Base-by-base conservation (phyloP, 164 flowering plant genomes). In the Vitis riparia region DNA sequence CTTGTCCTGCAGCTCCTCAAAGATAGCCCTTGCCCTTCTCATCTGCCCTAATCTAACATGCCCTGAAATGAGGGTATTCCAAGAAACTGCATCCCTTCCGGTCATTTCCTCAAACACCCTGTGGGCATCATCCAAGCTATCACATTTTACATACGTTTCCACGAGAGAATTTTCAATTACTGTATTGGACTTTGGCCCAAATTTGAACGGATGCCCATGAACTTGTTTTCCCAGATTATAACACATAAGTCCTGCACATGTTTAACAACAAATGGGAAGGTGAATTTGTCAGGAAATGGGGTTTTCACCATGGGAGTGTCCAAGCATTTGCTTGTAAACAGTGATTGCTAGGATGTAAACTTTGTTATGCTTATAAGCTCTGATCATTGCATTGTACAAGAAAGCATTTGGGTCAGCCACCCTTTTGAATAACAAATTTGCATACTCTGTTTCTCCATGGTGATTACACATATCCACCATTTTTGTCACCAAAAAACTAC, bases 401-500 rank as follows among this genome's bases (percentile, higher is more conserved):
- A 79, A 90, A n/a, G 80, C 77, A 62, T 90, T 90, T 7, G 93
- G 97, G 14, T 84, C 75, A 5, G 19, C 19, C 66, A 87, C 84
- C 63, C 77, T 78, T 51, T 77, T 68, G 71, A 90, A 92, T 32
- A 90, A 83, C 71, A 75, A 70, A 17, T 37, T 69, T 11, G 89
- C 92, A 55, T 90, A 87, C 0, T 64, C 77, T 11, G 69, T 68
- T 16, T 83, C 81, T 17, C 82, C 85, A 53, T 51, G 61, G 32
- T 52, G 50, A 63, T 84, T 75, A 56, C 94, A 89, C 8, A 82
- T 17, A 52, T 84, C 85, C 12, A 92, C 70, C 89, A 92, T 90
- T 75, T 89, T 91, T 9, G 93, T 90, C 15, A 73, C 82, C 68
- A 92, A 70, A 76, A 84, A 90, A 67, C 74, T 90, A 87, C 95